Percentiles rank a stretch among this genome's conserved stretches.
Evolutionary conservation across 805 yeast species (phyloP).

Genomic region (Cyberlindnera saturnus): DNA sequence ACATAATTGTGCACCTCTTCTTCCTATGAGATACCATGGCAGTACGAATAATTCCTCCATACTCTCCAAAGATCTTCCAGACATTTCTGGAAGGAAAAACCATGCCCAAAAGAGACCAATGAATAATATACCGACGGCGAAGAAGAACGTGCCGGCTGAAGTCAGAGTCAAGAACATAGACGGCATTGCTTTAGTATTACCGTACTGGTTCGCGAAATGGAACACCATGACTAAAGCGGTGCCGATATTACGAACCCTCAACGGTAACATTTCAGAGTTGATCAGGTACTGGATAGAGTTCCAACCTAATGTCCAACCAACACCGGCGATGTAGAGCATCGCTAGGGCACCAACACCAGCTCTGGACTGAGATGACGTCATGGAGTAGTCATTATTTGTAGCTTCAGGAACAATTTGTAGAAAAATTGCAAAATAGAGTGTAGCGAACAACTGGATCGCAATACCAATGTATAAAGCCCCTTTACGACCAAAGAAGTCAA

Average conservation of each 20-base stretch:
- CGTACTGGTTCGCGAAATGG: constrained; percentile 53
- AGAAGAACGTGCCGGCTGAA: constrained; percentile 45
- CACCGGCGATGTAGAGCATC: constrained; percentile 42
- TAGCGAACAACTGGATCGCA: constrained; percentile 34
- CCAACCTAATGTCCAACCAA: constrained; percentile 57
- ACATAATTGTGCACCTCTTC: constrained; percentile 45
- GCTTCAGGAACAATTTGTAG: constrained; percentile 40
- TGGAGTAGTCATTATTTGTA: constrained; percentile 24
- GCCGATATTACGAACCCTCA: constrained; percentile 43
- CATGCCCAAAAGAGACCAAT: constrained; percentile 36
- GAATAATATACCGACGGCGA: constrained; percentile 38
- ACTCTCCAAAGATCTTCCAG: constrained; percentile 34
- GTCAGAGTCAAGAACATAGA: constrained; percentile 41
- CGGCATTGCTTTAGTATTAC: constrained; percentile 51
- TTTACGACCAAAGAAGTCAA: constrained; percentile 49
- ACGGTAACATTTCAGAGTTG: constrained; percentile 50
- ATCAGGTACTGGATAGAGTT: constrained; percentile 49
- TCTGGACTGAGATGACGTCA: constrained; percentile 25
- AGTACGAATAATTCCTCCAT: constrained; percentile 33
- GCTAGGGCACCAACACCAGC: constrained; percentile 42
- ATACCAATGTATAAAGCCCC: constrained; percentile 45
- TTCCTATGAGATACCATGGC: constrained; percentile 55
- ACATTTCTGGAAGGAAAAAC: constrained; percentile 32
- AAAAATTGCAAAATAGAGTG: constrained; percentile 42
- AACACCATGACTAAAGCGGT: constrained; percentile 47